Base-by-base conservation (phyloP, 73 alveolate species). In the Paramecium caudatum region DNA sequence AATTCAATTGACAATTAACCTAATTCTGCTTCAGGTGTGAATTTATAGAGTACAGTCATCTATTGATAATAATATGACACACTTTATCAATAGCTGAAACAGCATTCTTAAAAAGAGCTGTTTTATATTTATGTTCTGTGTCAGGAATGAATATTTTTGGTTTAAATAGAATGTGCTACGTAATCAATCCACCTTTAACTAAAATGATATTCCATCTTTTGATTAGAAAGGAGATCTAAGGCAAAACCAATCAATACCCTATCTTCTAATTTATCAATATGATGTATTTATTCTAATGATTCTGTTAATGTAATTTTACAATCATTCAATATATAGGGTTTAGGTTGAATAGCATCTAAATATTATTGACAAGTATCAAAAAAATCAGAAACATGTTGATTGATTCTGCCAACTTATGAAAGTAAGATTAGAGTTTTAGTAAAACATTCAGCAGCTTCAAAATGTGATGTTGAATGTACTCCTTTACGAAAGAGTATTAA, bases 1-100 rank as follows among this genome's bases (percentile, higher is more conserved):
- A 74, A 10, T 27, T 74, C 88, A 3, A 3, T 15, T 0, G 69
- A 15, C 43, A 74, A 45, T n/a, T 19, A 21, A 9, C 12, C 47
- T 17, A 41, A 19, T 74, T 74, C 88, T 45, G 70, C 88, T 23
- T 74, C 70, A 8, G 70, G 69, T 16, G 47, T 74, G n/a, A 12
- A 41, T 74, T 15, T 74, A 45, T 41, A 74, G 36, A 74, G 15
- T 1, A 17, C 88, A n/a, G 47, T 74, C 46, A 74, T 12, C 45
- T 55, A 55, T 55, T 27, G 80, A 23, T 27, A 55, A 27, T 55
- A 55, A 55, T 55, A 4, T 55, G 45, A 55, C 48, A 39, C 27
- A 49, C 41, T 36, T 70, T 37, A 34, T 70, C 87, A 13, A 70
- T 36, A 13, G 46, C 63, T 13, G 36, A 45, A 39, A 74, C 69